Base-by-base conservation (phyloP, 768 basidiomycete genomes). In the Phlebiopsis flavidoalba region DNA sequence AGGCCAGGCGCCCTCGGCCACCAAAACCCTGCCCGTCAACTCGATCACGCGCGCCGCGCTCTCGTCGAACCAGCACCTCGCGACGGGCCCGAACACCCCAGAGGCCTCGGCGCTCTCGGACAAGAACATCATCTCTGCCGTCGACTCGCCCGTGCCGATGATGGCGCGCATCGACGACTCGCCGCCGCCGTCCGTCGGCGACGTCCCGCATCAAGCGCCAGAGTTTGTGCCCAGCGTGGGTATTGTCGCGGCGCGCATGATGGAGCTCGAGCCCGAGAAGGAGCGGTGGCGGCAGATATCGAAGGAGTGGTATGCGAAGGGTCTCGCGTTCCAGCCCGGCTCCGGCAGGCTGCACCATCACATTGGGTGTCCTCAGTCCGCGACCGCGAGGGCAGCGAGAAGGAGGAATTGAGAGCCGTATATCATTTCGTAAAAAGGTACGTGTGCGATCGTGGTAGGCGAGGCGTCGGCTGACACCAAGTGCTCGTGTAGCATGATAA, bases 361-460 rank as follows among this genome's bases (percentile, higher is more conserved):
- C 68, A n/a, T 75, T 99, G 14, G 97, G 95, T 2, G 72, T 96
- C 63, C 79, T 99, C 48, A 89, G 89, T n/a, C 66, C 81, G 91
- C 24, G 94, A 96, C 70, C 85, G 83, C 21, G 88, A 89, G 63
- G 82, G 82, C 1, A 89, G 95, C 64, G 94, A 95, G 63, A 62
- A 62, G 61, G 93, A 97, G 65, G 95, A 96, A 63, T 72, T 94
- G 17, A 79, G 90, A 10, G 88, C 87, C 0, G 81, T 97, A 5
- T 98, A 99, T 70, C 97, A 99, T 70, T 98, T 95, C 64, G 83
- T 87, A 8, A 97, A 97, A 75, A 96, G 95, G 95, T 95, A 26
- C 47, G 58, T 26, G 33, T 36, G 12, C 4, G 19, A 12, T 10
- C 24, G 4, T 37, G 14, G 14, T 51, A 10, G 31, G 31, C 8